These are phyloP conservation scores for Yamadazyma mexicana DNA, from an alignment of 1,139 yeast genomes.

Conservation along the genomic window DNA sequence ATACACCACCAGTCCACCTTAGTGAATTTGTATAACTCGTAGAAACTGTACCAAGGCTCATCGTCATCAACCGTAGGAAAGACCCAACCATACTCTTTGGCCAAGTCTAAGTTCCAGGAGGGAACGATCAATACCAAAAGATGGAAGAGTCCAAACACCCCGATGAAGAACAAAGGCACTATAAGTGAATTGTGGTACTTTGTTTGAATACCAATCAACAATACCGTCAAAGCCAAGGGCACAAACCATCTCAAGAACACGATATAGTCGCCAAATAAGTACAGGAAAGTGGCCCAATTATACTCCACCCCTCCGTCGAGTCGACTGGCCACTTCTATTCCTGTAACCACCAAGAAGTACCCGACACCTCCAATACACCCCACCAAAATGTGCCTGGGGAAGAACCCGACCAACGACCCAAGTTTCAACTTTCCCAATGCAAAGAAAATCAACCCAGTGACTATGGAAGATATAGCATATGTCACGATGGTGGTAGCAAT, in stretches of 20 bases:
- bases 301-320: conserved; percentile 73
- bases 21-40: conserved; percentile 65
- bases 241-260: conserved; percentile 67
- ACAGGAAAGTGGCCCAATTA: conserved; percentile 53
- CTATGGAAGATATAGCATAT: conserved; percentile 76
- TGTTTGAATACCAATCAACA: conserved; percentile 64
- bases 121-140: conserved; percentile 65
- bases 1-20: conserved; percentile 75
- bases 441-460: conserved; percentile 83
- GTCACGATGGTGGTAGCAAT: conserved; percentile 87
- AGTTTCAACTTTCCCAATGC: conserved; percentile 72
- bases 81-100: conserved; percentile 81
- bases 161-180: conserved; percentile 78
- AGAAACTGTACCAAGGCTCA: conserved; percentile 89
- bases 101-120: conserved; percentile 55
- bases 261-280: conserved; percentile 38
- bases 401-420: conserved; percentile 89
- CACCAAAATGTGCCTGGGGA: conserved; percentile 92
- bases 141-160: conserved; percentile 71
- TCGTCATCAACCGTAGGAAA: conserved; percentile 65
- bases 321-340: conserved; percentile 84
- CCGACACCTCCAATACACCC: conserved; percentile 99
- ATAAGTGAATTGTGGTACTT: conserved; percentile 69
- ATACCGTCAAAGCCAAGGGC: conserved; percentile 64
- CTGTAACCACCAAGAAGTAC: conserved; percentile 84